A percentile compares a stretch with the other conserved stretches of the same genome.
These are phyloP conservation scores for Moesziomyces parantarcticus DNA, from an alignment of 1,284 basidiomycete genomes.

Conservation along the genomic window DNA sequence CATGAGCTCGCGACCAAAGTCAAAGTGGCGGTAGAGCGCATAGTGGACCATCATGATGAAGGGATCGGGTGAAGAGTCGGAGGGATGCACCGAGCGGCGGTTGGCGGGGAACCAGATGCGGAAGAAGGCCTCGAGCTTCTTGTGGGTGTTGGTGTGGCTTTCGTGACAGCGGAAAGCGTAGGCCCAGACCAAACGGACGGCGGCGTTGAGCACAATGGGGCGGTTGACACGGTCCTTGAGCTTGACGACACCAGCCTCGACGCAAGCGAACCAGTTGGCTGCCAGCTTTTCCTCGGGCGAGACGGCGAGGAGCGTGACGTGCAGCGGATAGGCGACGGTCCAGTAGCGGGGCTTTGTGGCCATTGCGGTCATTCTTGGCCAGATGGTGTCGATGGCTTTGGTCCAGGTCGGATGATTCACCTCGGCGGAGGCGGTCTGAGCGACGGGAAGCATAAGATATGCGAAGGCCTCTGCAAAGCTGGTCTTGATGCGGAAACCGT, in stretches of 20 bases:
- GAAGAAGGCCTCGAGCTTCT: constrained; percentile 81
- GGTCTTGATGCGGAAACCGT: constrained; percentile 84
- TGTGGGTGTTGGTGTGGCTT: constrained; percentile 78
- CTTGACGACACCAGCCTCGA: constrained; percentile 74
- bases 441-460: constrained; percentile 85
- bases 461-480: constrained; percentile 87
- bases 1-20: constrained; percentile 84
- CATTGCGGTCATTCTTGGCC: constrained; percentile 86
- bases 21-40: constrained; percentile 83
- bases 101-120: constrained; percentile 83
- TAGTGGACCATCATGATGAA: constrained; percentile 85
- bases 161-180: constrained; percentile 94
- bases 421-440: constrained; percentile 91
- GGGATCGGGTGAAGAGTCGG: constrained; percentile 81
- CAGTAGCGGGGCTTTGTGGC: constrained; percentile 90
- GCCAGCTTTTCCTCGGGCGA: constrained; percentile 87
- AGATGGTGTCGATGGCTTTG: constrained; percentile 86
- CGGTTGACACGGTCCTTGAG: constrained; percentile 86
- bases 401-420: constrained; percentile 95
- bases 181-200: constrained; percentile 87
- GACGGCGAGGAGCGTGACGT: constrained; percentile 84
- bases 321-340: constrained; percentile 85
- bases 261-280: constrained; percentile 78
- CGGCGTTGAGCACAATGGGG: constrained; percentile 81
- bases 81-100: constrained; percentile 75